Evolutionary conservation across 2,329 filamentous ascomycete genomes (phyloP).

Genomic region (Colletotrichum phormii): DNA sequence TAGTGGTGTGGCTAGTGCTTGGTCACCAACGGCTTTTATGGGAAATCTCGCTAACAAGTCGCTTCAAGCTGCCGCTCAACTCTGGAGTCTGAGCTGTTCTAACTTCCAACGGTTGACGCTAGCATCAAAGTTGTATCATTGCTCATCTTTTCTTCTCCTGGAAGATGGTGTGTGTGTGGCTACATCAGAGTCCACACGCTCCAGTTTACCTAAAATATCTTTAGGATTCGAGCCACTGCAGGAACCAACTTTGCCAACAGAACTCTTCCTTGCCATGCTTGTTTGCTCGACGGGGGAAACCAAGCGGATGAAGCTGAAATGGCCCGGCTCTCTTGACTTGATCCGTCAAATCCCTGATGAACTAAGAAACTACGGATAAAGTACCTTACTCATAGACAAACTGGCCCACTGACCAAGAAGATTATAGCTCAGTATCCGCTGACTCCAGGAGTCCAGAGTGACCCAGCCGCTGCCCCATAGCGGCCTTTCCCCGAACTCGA

Average conservation of each 20-base stretch:
- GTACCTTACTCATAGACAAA: background rate
- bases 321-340: background rate
- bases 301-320: background rate
- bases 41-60: background rate
- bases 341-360: background rate
- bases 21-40: background rate
- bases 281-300: background rate
- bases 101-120: background rate
- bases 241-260: background rate
- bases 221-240: background rate
- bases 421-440: constrained; percentile 5
- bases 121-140: background rate
- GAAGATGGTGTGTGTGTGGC: background rate
- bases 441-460: background rate
- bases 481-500: constrained; percentile 9
- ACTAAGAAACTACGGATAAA: background rate
- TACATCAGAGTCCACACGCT: background rate
- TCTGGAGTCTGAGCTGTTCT: background rate
- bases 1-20: background rate
- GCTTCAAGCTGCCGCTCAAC: background rate
- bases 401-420: constrained; percentile 3
- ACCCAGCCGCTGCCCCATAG: background rate
- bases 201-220: background rate
- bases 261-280: background rate
- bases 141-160: background rate